A percentile compares a stretch with the other conserved stretches of the same genome.
These are phyloP conservation scores for Dittrichia graveolens DNA, from an alignment of 129 eudicot genomes.

Conservation along the genomic window DNA sequence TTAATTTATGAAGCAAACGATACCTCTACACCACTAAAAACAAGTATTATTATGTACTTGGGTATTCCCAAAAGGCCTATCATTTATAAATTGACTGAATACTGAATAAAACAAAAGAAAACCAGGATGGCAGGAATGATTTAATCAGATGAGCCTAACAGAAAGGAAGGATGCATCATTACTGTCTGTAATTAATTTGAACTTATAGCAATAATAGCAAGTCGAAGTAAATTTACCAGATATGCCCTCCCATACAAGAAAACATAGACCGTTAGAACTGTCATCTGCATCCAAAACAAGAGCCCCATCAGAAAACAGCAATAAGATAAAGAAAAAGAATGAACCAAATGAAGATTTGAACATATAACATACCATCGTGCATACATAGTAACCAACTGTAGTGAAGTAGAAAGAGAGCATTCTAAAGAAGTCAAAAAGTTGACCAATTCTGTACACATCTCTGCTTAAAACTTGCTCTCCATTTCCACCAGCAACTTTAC, in stretches of 20 bases:
- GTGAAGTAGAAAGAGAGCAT: constrained; percentile 95
- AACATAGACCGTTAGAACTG: constrained; percentile 85
- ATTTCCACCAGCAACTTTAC: constrained; percentile 98
- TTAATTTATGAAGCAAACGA: constrained; percentile 12
- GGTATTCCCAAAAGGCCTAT: background rate
- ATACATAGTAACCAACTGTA: constrained; percentile 88
- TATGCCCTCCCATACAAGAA: constrained; percentile 95
- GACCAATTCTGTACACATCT: constrained; percentile 91
- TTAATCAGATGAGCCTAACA: too few relatives aligned
- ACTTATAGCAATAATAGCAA: background rate
- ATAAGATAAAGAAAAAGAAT: background rate
- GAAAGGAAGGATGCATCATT: background rate
- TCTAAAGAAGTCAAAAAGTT: constrained; percentile 93
- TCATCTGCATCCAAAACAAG: constrained; percentile 71
- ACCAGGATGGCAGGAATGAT: too few relatives aligned
- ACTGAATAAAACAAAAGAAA: constrained; percentile 18
- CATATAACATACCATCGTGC: constrained; percentile 79
- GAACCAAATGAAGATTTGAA: background rate
- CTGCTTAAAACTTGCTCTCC: constrained; percentile 98
- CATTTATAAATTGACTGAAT: constrained; percentile 3
- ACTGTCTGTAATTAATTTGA: constrained; percentile 1
- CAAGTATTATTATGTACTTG: constrained; percentile 5
- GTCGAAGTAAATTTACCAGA: constrained; percentile 49
- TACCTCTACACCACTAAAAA: background rate
- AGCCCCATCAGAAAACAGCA: constrained; percentile 21